Evolutionary conservation across 352 stramenopile species (phyloP).

Genomic region (Pythium dissotocum): DNA sequence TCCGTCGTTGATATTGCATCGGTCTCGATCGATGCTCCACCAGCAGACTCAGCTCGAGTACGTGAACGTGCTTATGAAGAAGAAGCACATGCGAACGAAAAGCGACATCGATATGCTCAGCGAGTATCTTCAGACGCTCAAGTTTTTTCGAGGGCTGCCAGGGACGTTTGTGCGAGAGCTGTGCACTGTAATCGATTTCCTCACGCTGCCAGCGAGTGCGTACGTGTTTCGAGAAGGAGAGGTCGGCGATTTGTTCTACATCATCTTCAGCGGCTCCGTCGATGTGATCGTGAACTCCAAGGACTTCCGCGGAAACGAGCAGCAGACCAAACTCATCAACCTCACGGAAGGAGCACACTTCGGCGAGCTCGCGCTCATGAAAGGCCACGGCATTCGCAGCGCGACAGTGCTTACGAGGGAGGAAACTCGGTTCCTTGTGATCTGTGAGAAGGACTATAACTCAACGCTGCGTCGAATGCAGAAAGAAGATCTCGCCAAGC

Average conservation of each 20-base stretch:
- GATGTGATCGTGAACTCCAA: constrained; percentile 68
- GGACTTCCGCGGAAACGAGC: constrained; percentile 46
- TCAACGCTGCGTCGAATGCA: constrained; percentile 65
- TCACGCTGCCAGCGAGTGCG: constrained; percentile 37
- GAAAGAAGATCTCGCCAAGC: constrained; percentile 64
- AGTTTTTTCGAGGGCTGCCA: constrained; percentile 72
- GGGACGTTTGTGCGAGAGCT: constrained; percentile 68
- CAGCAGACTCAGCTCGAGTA: constrained; percentile 52
- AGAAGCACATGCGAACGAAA: constrained; percentile 45
- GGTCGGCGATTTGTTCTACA: constrained; percentile 73
- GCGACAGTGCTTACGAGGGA: constrained; percentile 68
- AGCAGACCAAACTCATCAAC: constrained; percentile 73
- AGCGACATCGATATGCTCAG: constrained; percentile 61
- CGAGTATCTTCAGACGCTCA: constrained; percentile 71
- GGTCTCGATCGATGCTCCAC: constrained; percentile 4
- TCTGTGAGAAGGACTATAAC: constrained; percentile 79
- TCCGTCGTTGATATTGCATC: constrained; percentile 10
- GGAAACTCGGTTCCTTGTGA: constrained; percentile 63
- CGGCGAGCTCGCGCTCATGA: constrained; percentile 75
- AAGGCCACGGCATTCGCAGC: constrained; percentile 64
- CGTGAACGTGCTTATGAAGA: constrained; percentile 57
- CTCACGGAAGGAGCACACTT: constrained; percentile 70
- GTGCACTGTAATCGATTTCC: constrained; percentile 60
- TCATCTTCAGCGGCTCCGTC: constrained; percentile 71
- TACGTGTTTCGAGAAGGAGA: constrained; percentile 71